Evolutionary conservation across 805 yeast genomes (phyloP).

Genomic region (Ogataea trehaloabstinens): DNA sequence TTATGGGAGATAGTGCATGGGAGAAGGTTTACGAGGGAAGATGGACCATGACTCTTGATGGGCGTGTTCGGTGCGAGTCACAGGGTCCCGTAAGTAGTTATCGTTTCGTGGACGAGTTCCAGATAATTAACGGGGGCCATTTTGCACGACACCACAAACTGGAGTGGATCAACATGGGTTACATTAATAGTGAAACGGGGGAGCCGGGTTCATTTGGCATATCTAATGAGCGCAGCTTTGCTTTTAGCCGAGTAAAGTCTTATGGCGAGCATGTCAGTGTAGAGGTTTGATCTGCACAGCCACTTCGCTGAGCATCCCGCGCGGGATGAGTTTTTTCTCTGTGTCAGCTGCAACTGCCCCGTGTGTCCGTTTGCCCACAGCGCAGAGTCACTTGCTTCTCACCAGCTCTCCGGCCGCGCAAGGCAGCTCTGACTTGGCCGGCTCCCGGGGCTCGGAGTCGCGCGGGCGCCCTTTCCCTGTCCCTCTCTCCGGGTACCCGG

Average conservation of each 20-base stretch:
- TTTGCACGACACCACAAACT: constrained; percentile 62
- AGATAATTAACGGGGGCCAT: constrained; percentile 58
- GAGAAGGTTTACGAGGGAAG: constrained; percentile 45
- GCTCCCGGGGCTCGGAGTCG: neutral
- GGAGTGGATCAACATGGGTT: constrained; percentile 66
- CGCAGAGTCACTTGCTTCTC: neutral
- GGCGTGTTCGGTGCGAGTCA: constrained; percentile 48
- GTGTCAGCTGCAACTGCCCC: neutral
- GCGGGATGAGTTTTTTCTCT: no score
- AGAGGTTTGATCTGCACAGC: neutral
- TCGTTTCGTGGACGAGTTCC: constrained; percentile 59
- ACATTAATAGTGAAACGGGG: constrained; percentile 29
- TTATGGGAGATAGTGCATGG: constrained; percentile 25
- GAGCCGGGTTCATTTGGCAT: constrained; percentile 42
- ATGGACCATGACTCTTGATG: constrained; percentile 59
- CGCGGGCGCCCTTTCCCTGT: no score
- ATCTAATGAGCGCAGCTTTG: constrained; percentile 75
- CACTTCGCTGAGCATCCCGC: constrained; percentile 1
- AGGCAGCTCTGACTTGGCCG: neutral
- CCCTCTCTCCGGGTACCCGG: neutral
- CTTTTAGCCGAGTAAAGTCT: constrained; percentile 60
- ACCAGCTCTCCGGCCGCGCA: no score
- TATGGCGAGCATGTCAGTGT: constrained; percentile 10
- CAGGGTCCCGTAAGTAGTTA: constrained; percentile 62
- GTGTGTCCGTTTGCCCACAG: neutral